Conservation (phyloP, 2,329 filamentous ascomycete species). For the Verticillium isaacii region DNA sequence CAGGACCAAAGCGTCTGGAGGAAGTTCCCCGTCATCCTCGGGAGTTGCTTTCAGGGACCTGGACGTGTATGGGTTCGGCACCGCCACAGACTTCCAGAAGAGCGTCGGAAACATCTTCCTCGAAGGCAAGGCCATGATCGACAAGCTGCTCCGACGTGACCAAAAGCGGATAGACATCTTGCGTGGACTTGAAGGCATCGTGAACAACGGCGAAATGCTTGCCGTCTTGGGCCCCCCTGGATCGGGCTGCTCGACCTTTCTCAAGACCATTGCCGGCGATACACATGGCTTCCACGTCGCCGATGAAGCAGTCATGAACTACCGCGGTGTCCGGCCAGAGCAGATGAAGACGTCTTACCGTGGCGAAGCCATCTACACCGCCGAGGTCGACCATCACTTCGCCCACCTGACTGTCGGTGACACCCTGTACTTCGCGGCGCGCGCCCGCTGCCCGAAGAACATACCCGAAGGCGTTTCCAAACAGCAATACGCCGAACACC, state of each 20-base stretch:
- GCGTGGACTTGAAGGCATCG: conserved; percentile 15
- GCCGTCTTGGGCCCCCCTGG: conserved; percentile 62
- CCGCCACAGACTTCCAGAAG: conserved; percentile 36
- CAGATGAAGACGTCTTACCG: conserved; percentile 65
- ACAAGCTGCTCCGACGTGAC: conserved; percentile 18
- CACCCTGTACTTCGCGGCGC: conserved; percentile 63
- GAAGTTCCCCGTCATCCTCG: conserved; percentile 21
- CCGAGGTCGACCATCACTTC: conserved; percentile 72
- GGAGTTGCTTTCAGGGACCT: conserved; percentile 38
- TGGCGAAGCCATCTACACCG: conserved; percentile 75
- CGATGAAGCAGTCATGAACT: conserved; percentile 41
- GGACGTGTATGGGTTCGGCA: conserved; percentile 35
- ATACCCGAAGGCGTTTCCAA: conserved; percentile 58
- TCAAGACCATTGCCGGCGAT: conserved; percentile 69
- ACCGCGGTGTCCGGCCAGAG: conserved; percentile 65
- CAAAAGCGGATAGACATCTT: conserved; percentile 37
- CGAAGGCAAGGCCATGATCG: conserved; percentile 4
- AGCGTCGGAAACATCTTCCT: conserved; percentile 31
- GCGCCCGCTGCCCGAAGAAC: conserved; percentile 46
- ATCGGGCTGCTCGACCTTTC: conserved; percentile 70
- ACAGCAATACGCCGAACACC: conserved; percentile 36
- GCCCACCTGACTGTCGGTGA: conserved; percentile 72
- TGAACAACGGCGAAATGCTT: conserved; percentile 31
- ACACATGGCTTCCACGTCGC: conserved; percentile 10
- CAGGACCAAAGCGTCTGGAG: conserved; percentile 17